Conservation (phyloP, 2,329 filamentous ascomycete genomes). For the Microcyclospora tardicrescens region DNA sequence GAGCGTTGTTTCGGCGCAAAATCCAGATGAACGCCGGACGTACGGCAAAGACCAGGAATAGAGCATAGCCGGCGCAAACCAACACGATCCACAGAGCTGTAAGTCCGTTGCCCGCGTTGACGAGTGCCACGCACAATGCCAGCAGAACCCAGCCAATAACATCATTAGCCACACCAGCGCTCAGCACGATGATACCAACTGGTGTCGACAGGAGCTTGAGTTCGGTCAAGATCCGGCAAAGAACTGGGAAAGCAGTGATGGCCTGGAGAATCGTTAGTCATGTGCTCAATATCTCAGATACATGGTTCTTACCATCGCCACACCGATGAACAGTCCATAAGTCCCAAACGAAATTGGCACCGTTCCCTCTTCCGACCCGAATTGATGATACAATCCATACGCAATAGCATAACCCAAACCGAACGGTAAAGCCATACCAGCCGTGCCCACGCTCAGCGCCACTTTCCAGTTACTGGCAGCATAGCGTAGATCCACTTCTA, state of each 20-base stretch:
- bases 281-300: conserved; percentile 8
- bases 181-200: conserved; percentile 78
- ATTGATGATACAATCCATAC: conserved; percentile 67
- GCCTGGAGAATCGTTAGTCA: background rate
- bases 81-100: conserved; percentile 77
- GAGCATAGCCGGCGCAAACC: conserved; percentile 57
- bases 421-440: conserved; percentile 73
- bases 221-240: conserved; percentile 87
- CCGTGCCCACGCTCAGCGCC: conserved; percentile 62
- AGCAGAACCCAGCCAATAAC: conserved; percentile 84
- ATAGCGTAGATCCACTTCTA: conserved; percentile 73
- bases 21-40: conserved; percentile 64
- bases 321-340: conserved; percentile 72
- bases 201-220: conserved; percentile 71
- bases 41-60: conserved; percentile 62
- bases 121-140: conserved; percentile 81
- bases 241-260: conserved; percentile 58
- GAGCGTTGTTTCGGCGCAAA: conserved; percentile 57
- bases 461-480: conserved; percentile 69
- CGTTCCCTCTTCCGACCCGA: conserved; percentile 43
- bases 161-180: conserved; percentile 86
- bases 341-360: conserved; percentile 48
- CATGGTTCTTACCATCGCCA: conserved; percentile 83
- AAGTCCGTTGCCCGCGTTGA: conserved; percentile 73
- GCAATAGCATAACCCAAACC: conserved; percentile 69